phyloP scores from a whole-genome alignment of 176 grass and related monocot species.

The Typha latifolia region DNA sequence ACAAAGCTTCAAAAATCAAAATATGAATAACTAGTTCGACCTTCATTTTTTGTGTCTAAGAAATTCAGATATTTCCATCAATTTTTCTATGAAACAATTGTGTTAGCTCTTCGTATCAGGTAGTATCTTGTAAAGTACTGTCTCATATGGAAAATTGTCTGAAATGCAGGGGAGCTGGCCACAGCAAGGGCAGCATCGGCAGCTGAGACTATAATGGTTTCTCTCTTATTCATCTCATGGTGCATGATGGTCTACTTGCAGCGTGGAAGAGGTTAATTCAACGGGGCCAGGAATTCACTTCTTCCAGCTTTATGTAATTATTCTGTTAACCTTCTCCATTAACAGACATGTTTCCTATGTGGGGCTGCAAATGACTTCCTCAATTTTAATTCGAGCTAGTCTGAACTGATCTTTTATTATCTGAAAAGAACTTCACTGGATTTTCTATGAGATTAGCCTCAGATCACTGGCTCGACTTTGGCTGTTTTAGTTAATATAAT shows the following conservation, averaged over 20 bases:
- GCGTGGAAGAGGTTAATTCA: conserved; percentile 79
- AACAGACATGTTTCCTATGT: neutral
- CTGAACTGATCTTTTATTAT: no score
- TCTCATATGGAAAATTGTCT: conserved; percentile 14
- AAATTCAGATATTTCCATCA: no score
- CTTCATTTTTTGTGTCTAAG: no score
- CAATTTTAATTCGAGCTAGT: no score
- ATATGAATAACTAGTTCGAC: no score
- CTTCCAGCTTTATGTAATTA: conserved; percentile 90
- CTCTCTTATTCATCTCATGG: conserved; percentile 4
- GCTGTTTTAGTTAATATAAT: no score
- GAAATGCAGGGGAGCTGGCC: conserved; percentile 68
- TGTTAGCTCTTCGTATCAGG: no score
- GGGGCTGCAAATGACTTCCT: neutral
- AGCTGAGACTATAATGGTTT: conserved; percentile 91
- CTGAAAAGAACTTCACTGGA: no score
- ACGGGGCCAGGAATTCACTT: conserved; percentile 78
- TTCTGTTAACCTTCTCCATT: neutral
- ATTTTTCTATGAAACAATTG: no score
- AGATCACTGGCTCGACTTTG: no score
- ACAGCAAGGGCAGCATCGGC: conserved; percentile 85
- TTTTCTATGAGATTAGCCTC: no score
- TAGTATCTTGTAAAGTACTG: neutral
- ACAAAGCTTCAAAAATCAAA: no score
- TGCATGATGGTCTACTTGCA: conserved; percentile 80